Conservation (phyloP, 495 filamentous ascomycete species). For the Neurospora sp. region DNA sequence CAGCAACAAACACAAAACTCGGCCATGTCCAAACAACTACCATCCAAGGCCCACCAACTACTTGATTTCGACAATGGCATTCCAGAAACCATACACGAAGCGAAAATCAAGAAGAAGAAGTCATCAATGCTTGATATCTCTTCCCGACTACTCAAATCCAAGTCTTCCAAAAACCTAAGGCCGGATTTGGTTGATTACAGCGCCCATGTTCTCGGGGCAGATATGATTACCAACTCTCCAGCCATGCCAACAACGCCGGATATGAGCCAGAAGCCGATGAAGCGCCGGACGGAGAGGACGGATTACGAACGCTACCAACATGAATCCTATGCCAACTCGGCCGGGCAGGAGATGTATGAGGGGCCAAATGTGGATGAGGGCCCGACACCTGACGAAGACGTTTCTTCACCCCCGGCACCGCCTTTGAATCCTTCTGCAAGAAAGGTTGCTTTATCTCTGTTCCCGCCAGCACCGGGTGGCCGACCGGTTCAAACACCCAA, state of each 20-base stretch:
- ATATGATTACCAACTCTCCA: constrained; percentile 27
- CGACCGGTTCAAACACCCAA: constrained; percentile 7
- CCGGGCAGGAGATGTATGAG: constrained; percentile 21
- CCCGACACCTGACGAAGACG: not conserved
- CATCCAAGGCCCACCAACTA: constrained; percentile 30
- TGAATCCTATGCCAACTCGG: constrained; percentile 29
- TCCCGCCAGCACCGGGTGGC: constrained; percentile 1
- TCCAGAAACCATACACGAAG: constrained; percentile 2
- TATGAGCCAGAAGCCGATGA: constrained; percentile 15
- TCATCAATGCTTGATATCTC: constrained; percentile 39
- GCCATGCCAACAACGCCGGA: constrained; percentile 25
- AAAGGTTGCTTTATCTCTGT: constrained; percentile 11
- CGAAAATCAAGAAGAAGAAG: constrained; percentile 35
- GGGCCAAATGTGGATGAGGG: not conserved
- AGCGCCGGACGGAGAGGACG: constrained; percentile 16
- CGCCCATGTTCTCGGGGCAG: constrained; percentile 15
- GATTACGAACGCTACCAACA: constrained; percentile 44
- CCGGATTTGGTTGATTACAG: constrained; percentile 6
- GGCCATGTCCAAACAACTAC: constrained; percentile 42
- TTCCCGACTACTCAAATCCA: constrained; percentile 13
- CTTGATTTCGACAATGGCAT: constrained; percentile 30
- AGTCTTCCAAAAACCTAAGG: constrained; percentile 9
- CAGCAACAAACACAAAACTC: constrained; percentile 44
- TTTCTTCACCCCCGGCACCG: constrained; percentile 7
- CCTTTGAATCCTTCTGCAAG: constrained; percentile 1